Conservation (phyloP, 2,329 filamentous ascomycete genomes). For the Penicillium nordicum region DNA sequence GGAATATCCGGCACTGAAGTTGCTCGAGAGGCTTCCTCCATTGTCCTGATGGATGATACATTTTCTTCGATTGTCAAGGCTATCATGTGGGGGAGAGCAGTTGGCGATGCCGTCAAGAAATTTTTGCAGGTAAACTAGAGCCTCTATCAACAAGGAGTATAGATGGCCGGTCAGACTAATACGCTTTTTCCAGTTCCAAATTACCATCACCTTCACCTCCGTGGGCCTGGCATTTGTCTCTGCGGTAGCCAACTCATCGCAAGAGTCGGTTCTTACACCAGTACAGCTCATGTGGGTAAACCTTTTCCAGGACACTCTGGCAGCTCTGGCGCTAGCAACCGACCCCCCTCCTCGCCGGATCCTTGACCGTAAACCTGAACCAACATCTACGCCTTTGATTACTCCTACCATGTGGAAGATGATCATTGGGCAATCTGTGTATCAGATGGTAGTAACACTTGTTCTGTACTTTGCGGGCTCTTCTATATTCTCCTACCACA, state of each 20-base stretch:
- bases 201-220: constrained; percentile 65
- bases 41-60: constrained; percentile 52
- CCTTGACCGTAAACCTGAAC: constrained; percentile 49
- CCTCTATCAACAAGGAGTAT: constrained; percentile 27
- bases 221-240: constrained; percentile 61
- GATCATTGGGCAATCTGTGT: constrained; percentile 41
- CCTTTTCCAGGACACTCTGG: constrained; percentile 65
- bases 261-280: constrained; percentile 58
- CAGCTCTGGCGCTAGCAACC: constrained; percentile 60
- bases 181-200: constrained; percentile 40
- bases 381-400: constrained; percentile 42
- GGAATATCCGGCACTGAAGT: constrained; percentile 59
- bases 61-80: constrained; percentile 59
- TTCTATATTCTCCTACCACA: constrained; percentile 53
- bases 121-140: constrained; percentile 51
- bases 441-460: constrained; percentile 36
- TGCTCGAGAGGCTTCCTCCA: constrained; percentile 59
- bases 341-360: constrained; percentile 57
- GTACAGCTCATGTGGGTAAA: constrained; percentile 66
- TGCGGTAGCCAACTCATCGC: constrained; percentile 54
- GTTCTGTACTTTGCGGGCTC: constrained; percentile 57
- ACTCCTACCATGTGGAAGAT: constrained; percentile 44
- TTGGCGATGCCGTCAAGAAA: constrained; percentile 59
- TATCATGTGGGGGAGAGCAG: constrained; percentile 58
- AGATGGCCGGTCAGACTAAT: neutral